phyloP scores from a whole-genome alignment of 495 filamentous ascomycete species.

The Neurospora sp. region DNA sequence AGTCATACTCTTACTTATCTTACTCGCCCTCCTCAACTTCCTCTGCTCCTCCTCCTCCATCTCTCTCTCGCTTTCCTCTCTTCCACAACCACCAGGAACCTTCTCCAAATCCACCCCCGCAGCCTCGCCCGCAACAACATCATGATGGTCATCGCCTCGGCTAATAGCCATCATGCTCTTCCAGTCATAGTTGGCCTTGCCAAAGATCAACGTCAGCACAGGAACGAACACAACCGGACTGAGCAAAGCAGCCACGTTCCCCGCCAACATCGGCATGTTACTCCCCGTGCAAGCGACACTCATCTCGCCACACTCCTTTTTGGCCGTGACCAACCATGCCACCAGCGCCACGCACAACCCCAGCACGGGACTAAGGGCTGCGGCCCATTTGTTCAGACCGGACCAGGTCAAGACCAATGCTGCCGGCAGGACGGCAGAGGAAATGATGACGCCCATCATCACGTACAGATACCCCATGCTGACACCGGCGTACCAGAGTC shows the following conservation, averaged over 20 bases:
- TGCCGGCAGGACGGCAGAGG: slow-evolving; percentile 74
- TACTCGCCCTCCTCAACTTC: slow-evolving; percentile 60
- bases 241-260: slow-evolving; percentile 68
- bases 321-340: slow-evolving; percentile 86
- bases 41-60: slow-evolving; percentile 54
- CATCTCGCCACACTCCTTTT: slow-evolving; percentile 62
- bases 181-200: slow-evolving; percentile 82
- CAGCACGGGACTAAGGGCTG: slow-evolving; percentile 62
- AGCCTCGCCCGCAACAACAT: slow-evolving; percentile 58
- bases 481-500: slow-evolving; percentile 57
- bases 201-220: slow-evolving; percentile 63
- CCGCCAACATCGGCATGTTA: slow-evolving; percentile 85
- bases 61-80: slow-evolving; percentile 23
- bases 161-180: slow-evolving; percentile 77
- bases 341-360: slow-evolving; percentile 68
- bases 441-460: slow-evolving; percentile 89
- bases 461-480: slow-evolving; percentile 61
- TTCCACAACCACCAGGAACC: slow-evolving; percentile 45
- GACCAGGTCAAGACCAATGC: slow-evolving; percentile 75
- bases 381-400: slow-evolving; percentile 72
- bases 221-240: slow-evolving; percentile 74
- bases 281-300: slow-evolving; percentile 67
- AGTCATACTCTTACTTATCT: slow-evolving; percentile 72
- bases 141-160: too few species aligned
- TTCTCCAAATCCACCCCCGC: slow-evolving; percentile 64